phyloP scores from a whole-genome alignment of 2,329 filamentous ascomycete genomes.

The Tricladium varicosporioides region DNA sequence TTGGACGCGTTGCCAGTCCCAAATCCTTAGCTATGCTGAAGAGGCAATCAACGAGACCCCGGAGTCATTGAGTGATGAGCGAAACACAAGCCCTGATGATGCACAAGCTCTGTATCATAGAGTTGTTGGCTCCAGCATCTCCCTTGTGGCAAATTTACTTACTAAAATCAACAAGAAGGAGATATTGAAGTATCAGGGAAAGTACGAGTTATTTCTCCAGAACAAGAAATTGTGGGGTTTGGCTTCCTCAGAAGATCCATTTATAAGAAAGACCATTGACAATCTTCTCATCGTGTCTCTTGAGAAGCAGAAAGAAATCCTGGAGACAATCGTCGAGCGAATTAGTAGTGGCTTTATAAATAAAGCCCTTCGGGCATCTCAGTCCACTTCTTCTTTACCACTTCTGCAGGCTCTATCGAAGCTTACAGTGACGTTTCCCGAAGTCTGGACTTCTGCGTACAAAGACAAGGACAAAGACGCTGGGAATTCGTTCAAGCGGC shows the following conservation, averaged over 20 bases:
- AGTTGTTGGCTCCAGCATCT: slow-evolving; percentile 59
- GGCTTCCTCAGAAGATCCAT: slow-evolving; percentile 59
- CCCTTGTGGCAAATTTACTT: slow-evolving; percentile 53
- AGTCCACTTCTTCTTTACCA: slow-evolving; percentile 71
- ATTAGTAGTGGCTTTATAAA: slow-evolving; percentile 62
- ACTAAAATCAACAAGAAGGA: slow-evolving; percentile 49
- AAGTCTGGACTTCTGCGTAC: slow-evolving; percentile 68
- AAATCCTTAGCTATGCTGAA: slow-evolving; percentile 79
- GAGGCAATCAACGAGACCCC: slow-evolving; percentile 79
- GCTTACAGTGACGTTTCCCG: slow-evolving; percentile 63
- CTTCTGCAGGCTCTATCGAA: slow-evolving; percentile 65
- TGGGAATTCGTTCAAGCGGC: slow-evolving; percentile 63
- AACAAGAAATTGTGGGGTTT: slow-evolving; percentile 63
- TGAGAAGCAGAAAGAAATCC: slow-evolving; percentile 43
- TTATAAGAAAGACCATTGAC: slow-evolving; percentile 50
- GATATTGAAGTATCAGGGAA: slow-evolving; percentile 55
- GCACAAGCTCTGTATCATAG: slow-evolving; percentile 81
- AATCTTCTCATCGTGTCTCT: slow-evolving; percentile 51
- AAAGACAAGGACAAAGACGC: slow-evolving; percentile 58
- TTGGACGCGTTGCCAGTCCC: slow-evolving; percentile 76
- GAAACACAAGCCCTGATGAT: slow-evolving; percentile 80
- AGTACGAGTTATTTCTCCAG: slow-evolving; percentile 63
- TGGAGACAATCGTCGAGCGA: slow-evolving; percentile 49
- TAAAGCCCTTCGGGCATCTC: slow-evolving; percentile 70
- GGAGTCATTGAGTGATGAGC: slow-evolving; percentile 83